Evolutionary conservation across 2,329 filamentous ascomycete species (phyloP).

Genomic region (Colletotrichum destructivum): DNA sequence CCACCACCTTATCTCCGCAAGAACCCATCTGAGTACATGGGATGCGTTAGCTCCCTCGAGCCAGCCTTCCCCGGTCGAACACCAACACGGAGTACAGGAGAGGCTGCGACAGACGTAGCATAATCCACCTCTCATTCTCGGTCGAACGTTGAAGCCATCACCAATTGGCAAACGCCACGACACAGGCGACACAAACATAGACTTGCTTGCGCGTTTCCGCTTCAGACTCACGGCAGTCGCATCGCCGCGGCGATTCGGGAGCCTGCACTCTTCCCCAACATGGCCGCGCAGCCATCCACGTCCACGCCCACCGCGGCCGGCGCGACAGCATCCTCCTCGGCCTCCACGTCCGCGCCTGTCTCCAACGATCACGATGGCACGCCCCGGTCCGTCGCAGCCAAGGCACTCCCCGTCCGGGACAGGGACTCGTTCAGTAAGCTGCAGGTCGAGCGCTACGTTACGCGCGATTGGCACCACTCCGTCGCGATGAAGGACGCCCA

Average conservation of each 20-base stretch:
- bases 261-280: constrained; percentile 51
- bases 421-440: constrained; percentile 70
- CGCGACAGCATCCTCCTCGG: constrained; percentile 52
- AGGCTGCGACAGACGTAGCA: constrained; percentile 38
- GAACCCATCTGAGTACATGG: background rate
- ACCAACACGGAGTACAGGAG: constrained; percentile 40
- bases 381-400: constrained; percentile 39
- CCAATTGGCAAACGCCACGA: constrained; percentile 40
- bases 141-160: constrained; percentile 34
- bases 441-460: constrained; percentile 68
- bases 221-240: constrained; percentile 46
- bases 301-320: constrained; percentile 45
- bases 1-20: background rate
- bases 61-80: constrained; percentile 38
- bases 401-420: constrained; percentile 62
- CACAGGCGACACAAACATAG: constrained; percentile 33
- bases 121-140: constrained; percentile 38
- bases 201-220: constrained; percentile 21
- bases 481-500: constrained; percentile 67
- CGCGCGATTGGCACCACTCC: constrained; percentile 68
- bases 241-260: constrained; percentile 56
- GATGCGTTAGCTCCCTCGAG: constrained; percentile 33
- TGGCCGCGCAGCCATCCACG: constrained; percentile 62
- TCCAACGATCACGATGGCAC: constrained; percentile 42
- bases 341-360: constrained; percentile 49